Evolutionary conservation across 495 filamentous ascomycete species (phyloP).

Genomic region (Penicillium alfredii): DNA sequence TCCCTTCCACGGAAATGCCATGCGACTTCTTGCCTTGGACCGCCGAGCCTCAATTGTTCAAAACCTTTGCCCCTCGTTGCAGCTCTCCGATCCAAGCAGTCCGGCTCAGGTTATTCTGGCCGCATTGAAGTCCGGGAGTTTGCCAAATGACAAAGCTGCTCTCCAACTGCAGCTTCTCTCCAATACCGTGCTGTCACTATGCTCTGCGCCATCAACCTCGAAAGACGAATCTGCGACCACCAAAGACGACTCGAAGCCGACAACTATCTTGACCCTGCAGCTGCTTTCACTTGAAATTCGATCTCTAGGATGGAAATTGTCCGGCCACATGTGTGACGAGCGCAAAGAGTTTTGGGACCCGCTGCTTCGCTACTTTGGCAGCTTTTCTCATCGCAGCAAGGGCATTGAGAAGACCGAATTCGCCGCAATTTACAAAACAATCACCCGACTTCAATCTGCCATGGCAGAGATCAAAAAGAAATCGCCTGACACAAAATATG

Average conservation of each 20-base stretch:
- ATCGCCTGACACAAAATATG: constrained; percentile 17
- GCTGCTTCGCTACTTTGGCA: constrained; percentile 57
- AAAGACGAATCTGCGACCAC: constrained; percentile 36
- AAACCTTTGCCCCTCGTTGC: constrained; percentile 39
- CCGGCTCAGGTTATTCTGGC: constrained; percentile 57
- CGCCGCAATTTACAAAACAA: constrained; percentile 27
- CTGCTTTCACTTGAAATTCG: constrained; percentile 60
- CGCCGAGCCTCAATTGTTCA: constrained; percentile 45
- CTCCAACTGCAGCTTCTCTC: constrained; percentile 66
- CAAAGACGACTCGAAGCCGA: constrained; percentile 51
- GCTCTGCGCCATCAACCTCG: constrained; percentile 33
- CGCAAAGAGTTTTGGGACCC: constrained; percentile 66
- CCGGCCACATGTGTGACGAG: constrained; percentile 60
- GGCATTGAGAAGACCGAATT: constrained; percentile 39
- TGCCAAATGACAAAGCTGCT: constrained; percentile 53
- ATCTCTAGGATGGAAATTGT: constrained; percentile 63
- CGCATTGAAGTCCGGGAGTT: constrained; percentile 38
- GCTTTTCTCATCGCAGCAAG: constrained; percentile 52
- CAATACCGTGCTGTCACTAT: constrained; percentile 59
- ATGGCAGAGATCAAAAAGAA: constrained; percentile 27
- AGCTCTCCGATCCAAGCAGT: constrained; percentile 49
- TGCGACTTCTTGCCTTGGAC: constrained; percentile 43
- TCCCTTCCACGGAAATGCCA: constrained; percentile 40
- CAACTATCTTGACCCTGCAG: constrained; percentile 58
- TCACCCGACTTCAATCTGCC: constrained; percentile 36